Percentiles rank a stretch among this genome's conserved stretches.
phyloP scores from a whole-genome alignment of 768 basidiomycete genomes.

The Russula lepida region DNA sequence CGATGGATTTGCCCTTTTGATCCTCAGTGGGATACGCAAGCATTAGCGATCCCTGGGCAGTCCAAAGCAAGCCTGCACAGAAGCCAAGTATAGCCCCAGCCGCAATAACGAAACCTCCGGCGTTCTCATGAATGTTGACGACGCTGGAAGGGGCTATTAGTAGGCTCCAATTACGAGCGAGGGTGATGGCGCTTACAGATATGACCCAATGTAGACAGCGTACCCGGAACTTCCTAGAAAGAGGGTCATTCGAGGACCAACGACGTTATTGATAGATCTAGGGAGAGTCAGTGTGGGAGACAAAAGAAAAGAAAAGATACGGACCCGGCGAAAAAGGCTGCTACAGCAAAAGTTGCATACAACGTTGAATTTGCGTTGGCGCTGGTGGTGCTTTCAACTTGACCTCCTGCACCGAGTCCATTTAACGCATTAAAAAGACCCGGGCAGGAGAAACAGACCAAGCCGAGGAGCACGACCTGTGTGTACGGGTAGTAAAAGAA shows the following conservation, averaged over 20 bases:
- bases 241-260: constrained; percentile 71
- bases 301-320: constrained; percentile 17
- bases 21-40: constrained; percentile 73
- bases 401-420: constrained; percentile 74
- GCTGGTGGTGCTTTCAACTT: constrained; percentile 53
- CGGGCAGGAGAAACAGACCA: constrained; percentile 51
- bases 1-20: constrained; percentile 71
- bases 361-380: constrained; percentile 64
- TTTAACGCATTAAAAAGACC: constrained; percentile 76
- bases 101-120: constrained; percentile 56
- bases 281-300: background rate
- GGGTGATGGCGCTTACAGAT: constrained; percentile 41
- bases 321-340: constrained; percentile 67
- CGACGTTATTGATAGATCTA: constrained; percentile 71
- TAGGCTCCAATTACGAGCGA: background rate
- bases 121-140: constrained; percentile 58
- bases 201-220: constrained; percentile 65
- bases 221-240: constrained; percentile 70
- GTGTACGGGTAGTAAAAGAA: constrained; percentile 51
- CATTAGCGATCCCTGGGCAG: constrained; percentile 80
- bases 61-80: constrained; percentile 69
- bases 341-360: constrained; percentile 55
- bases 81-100: constrained; percentile 68
- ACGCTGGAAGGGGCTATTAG: constrained; percentile 33
- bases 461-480: constrained; percentile 55